phyloP scores from a whole-genome alignment of 2,329 filamentous ascomycete genomes.

The Elsinoe batatas region DNA sequence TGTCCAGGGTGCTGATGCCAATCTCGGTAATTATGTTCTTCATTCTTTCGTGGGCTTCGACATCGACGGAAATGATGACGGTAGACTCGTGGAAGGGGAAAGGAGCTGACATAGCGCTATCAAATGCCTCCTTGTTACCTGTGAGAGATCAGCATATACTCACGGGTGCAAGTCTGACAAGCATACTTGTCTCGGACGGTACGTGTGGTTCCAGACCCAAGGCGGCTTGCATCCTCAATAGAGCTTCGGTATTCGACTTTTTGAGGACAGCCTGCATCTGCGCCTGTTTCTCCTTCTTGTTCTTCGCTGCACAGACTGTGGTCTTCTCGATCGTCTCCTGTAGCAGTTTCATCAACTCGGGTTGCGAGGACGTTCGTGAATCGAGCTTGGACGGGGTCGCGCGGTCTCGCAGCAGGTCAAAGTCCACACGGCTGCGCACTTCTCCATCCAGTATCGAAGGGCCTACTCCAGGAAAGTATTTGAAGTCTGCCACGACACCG shows the following conservation, averaged over 20 bases:
- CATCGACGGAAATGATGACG: conserved; percentile 68
- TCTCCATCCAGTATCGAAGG: conserved; percentile 58
- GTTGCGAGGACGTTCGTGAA: conserved; percentile 17
- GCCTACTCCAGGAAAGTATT: conserved; percentile 49
- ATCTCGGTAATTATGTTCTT: conserved; percentile 68
- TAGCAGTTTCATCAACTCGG: conserved; percentile 31
- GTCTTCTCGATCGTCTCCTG: conserved; percentile 49
- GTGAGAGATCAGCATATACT: background rate
- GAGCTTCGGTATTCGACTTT: background rate
- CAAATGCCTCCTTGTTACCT: background rate
- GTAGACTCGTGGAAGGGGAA: conserved; percentile 36
- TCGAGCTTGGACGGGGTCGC: background rate
- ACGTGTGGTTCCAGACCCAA: conserved; percentile 34
- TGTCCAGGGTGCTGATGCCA: conserved; percentile 74
- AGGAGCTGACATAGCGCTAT: background rate
- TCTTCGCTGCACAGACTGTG: conserved; percentile 41
- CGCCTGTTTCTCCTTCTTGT: conserved; percentile 38
- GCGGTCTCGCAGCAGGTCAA: conserved; percentile 27
- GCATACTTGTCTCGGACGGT: background rate
- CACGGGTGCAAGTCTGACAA: background rate
- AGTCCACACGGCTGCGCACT: conserved; percentile 42
- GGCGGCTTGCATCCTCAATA: conserved; percentile 42
- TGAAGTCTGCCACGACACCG: conserved; percentile 54
- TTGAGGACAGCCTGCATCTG: conserved; percentile 17
- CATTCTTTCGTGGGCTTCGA: conserved; percentile 67